Percentiles rank a stretch among this genome's conserved stretches.
phyloP scores from a whole-genome alignment of 2,329 filamentous ascomycete genomes.

The Phialophora expanda region DNA sequence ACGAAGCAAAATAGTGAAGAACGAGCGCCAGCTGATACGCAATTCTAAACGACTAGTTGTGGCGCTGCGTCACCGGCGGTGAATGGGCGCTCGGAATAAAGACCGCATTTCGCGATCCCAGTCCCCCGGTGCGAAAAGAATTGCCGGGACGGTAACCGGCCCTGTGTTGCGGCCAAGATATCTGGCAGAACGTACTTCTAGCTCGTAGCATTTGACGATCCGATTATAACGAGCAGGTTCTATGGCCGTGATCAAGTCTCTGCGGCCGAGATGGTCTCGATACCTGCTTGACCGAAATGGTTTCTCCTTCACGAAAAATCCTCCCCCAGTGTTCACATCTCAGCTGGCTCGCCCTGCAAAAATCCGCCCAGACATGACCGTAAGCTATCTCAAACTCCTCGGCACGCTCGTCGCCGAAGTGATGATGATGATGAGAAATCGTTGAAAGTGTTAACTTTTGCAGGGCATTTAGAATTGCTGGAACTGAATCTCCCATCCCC shows the following conservation, averaged over 20 bases:
- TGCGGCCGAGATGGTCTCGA: neutral
- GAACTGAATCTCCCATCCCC: constrained; percentile 2
- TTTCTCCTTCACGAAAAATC: neutral
- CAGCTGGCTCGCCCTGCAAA: neutral
- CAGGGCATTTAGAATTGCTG: neutral
- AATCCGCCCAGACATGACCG: constrained; percentile 7
- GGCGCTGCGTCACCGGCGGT: constrained; percentile 5
- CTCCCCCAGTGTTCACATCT: neutral
- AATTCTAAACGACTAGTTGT: neutral
- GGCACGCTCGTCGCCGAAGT: neutral
- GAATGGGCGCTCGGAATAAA: constrained; percentile 14
- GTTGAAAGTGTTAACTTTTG: constrained; percentile 19
- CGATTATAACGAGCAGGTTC: constrained; percentile 18
- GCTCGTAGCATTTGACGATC: constrained; percentile 3
- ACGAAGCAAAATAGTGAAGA: neutral
- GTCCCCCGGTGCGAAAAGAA: neutral
- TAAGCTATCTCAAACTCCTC: constrained; percentile 15
- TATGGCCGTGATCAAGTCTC: neutral
- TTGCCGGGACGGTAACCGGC: neutral
- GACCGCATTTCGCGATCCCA: constrained; percentile 8
- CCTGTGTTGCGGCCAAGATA: neutral
- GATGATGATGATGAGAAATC: neutral
- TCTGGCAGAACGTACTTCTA: neutral
- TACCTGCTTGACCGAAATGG: constrained; percentile 9
- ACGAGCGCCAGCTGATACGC: constrained; percentile 1